A percentile compares a stretch with the other conserved stretches of the same genome.
Conservation (phyloP, 768 basidiomycete genomes). For the Leucogyrophana mollusca region DNA sequence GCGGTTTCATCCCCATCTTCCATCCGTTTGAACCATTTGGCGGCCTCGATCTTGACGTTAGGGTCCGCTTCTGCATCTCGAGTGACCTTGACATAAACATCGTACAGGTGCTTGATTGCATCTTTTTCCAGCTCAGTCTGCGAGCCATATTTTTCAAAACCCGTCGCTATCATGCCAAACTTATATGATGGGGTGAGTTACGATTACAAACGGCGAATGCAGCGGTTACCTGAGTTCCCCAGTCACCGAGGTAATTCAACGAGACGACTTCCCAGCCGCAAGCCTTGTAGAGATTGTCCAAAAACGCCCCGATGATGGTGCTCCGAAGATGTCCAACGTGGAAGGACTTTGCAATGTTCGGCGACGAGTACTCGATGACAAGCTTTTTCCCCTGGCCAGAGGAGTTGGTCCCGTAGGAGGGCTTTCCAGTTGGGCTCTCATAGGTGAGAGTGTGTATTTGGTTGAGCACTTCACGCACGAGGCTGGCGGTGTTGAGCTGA, state of each 20-base stretch:
- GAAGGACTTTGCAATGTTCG: conserved; percentile 98
- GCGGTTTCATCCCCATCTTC: conserved; percentile 88
- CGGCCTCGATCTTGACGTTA: conserved; percentile 71
- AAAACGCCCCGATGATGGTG: conserved; percentile 98
- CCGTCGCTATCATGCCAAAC: conserved; percentile 88
- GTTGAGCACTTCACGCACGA: conserved; percentile 64
- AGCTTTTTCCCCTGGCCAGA: conserved; percentile 79
- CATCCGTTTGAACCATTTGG: conserved; percentile 91
- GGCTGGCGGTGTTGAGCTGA: conserved; percentile 60
- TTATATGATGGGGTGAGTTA: conserved; percentile 22
- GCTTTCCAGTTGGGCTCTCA: conserved; percentile 51
- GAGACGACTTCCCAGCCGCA: conserved; percentile 92
- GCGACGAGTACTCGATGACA: conserved; percentile 91
- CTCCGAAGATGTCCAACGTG: conserved; percentile 96
- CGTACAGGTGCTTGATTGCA: conserved; percentile 91
- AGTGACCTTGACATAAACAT: conserved; percentile 94
- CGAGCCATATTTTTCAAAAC: conserved; percentile 90
- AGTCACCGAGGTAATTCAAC: conserved; percentile 96
- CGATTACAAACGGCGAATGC: not conserved
- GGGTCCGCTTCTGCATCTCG: conserved; percentile 76
- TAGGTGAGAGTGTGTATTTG: conserved; percentile 77
- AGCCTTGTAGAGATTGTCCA: conserved; percentile 85
- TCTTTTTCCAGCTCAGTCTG: conserved; percentile 80
- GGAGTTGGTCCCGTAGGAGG: conserved; percentile 82
- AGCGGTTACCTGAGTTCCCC: conserved; percentile 87